Conservation (phyloP, 2,329 filamentous ascomycete genomes). For the Pseudocercospora macadamiae region DNA sequence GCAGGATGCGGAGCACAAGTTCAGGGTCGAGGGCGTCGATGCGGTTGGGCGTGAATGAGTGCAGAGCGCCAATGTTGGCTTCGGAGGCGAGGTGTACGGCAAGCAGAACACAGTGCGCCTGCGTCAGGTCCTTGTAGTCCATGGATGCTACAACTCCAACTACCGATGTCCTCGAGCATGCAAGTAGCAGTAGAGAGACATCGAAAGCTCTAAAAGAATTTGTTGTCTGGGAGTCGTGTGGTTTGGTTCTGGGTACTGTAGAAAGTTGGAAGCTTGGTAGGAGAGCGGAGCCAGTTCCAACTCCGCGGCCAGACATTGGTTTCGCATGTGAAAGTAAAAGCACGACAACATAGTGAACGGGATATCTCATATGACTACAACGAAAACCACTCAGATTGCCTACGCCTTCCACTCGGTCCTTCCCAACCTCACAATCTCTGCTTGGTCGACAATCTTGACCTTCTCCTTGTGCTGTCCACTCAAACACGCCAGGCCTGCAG, state of each 20-base stretch:
- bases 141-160: constrained; percentile 10
- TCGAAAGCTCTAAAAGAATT: too few species aligned
- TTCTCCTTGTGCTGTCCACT: constrained; percentile 21
- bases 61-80: constrained; percentile 61
- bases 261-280: too few species aligned
- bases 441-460: constrained; percentile 23
- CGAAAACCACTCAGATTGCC: neutral
- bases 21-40: constrained; percentile 63
- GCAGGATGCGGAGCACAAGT: constrained; percentile 70
- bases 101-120: constrained; percentile 71
- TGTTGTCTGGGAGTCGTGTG: too few species aligned
- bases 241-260: too few species aligned
- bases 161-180: neutral
- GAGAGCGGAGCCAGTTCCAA: too few species aligned
- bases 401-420: constrained; percentile 23
- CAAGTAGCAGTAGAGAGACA: neutral
- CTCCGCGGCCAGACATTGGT: too few species aligned
- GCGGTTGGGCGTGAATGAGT: constrained; percentile 61
- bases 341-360: too few species aligned
- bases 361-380: too few species aligned
- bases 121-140: constrained; percentile 52
- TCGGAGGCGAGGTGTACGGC: constrained; percentile 70
- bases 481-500: constrained; percentile 47
- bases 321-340: too few species aligned
- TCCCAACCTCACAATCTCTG: constrained; percentile 20